Base-by-base conservation (phyloP, 495 filamentous ascomycete genomes). In the Lepraria neglecta region DNA sequence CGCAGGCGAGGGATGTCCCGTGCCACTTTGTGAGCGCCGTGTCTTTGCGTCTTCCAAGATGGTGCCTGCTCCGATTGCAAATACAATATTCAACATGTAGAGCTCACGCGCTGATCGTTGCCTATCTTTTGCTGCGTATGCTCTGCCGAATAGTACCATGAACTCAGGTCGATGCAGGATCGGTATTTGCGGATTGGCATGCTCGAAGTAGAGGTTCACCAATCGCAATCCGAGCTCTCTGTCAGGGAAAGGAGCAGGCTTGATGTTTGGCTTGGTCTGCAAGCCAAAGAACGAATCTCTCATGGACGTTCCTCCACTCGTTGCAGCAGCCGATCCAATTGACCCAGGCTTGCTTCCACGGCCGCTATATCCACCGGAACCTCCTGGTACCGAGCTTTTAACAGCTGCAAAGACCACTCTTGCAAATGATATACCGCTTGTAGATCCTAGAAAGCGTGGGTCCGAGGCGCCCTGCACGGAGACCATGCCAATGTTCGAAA, bases 11-110 rank as follows among this genome's bases (percentile, higher is more conserved):
- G 72, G 63, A 59, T 59, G 21, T 72, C 68, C 31, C 62, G 45
- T 47, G 64, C 65, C 74, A 38, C 75, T 73, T 10, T 76, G 69
- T 56, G 72, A 73, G 42, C 69, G 68, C 30, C 75, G 62, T 33
- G 73, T 64, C 60, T 73, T 70, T 28, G 81, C 78, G 60, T 83
- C 86, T 55, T 86, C 88, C 65, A 96, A 83, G 63, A 96, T 95
- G 65, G 96, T 95, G 0, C 91, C 92, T 14, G 90, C 88, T 10
- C 92, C 92, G 63, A 97, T 96, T 6, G 92, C 92, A 75, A 92
- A 97, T n/a, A 97, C 92, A 71, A 97, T 97, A 72, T 96, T 96
- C 52, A 97, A 80, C 72, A 91, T 83, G 70, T 97, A 97, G 15
- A 91, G 82, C 72, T 95, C 91, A 55, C 89, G 82, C 9, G 92